Conservation (phyloP, 129 eudicot genomes). For the Flaveria brownii region DNA sequence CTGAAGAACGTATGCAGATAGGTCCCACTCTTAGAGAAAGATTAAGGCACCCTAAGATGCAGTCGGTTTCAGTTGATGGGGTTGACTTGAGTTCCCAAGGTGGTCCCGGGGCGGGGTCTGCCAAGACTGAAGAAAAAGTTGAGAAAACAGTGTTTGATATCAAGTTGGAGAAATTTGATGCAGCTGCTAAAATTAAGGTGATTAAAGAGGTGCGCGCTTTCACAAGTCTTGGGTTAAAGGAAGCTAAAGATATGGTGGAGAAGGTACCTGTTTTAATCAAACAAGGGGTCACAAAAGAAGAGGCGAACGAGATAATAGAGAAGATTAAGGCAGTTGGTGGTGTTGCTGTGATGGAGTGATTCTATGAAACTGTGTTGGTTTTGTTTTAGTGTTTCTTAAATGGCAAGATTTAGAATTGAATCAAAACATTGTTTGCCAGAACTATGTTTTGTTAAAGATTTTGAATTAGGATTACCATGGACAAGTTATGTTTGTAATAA, state of each 20-base stretch:
- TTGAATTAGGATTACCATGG: conserved; percentile 19
- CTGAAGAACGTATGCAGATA: conserved; percentile 65
- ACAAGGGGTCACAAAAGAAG: conserved; percentile 74
- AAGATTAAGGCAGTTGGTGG: conserved; percentile 71
- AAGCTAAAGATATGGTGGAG: conserved; percentile 74
- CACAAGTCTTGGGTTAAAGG: conserved; percentile 66
- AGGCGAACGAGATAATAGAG: conserved; percentile 58
- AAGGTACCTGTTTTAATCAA: conserved; percentile 55
- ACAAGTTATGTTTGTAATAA: conserved; percentile 30
- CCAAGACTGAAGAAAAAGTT: conserved; percentile 52
- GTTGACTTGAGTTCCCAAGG: conserved; percentile 53
- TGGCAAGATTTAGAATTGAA: conserved; percentile 24
- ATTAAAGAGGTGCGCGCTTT: conserved; percentile 76
- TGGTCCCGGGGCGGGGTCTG: conserved; percentile 46
- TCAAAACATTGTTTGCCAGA: conserved; percentile 20
- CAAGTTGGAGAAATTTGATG: conserved; percentile 63
- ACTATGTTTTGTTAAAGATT: conserved; percentile 14
- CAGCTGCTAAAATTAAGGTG: conserved; percentile 61
- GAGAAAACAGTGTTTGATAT: conserved; percentile 77
- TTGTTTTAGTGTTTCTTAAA: not conserved
- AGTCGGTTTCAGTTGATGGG: conserved; percentile 61
- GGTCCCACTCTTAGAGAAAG: conserved; percentile 52
- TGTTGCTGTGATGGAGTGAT: conserved; percentile 72
- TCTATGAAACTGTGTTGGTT: not conserved
- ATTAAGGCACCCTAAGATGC: conserved; percentile 59